phyloP scores from a whole-genome alignment of 208 protist genomes.

The Trichomonas gallinae region DNA sequence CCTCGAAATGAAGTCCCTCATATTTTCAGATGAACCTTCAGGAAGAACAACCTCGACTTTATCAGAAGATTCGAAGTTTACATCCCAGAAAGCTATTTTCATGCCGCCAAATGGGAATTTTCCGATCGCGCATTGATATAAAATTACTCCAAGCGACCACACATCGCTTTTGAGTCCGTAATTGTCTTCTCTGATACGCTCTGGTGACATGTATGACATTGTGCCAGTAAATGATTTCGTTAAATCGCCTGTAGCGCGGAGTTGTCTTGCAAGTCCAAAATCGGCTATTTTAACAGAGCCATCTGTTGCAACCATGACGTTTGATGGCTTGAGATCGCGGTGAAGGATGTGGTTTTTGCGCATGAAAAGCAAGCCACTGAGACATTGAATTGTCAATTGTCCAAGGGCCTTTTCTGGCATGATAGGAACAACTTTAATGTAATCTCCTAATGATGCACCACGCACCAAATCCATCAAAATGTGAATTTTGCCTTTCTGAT shows the following conservation, averaged over 20 bases:
- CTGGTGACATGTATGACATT: not conserved
- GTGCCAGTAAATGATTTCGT: not conserved
- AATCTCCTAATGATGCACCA: not conserved
- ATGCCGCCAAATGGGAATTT: not conserved
- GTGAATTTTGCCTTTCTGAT: not conserved
- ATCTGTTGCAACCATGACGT: not conserved
- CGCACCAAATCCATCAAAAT: not conserved
- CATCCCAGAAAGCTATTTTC: not conserved
- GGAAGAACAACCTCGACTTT: not conserved
- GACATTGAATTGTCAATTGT: not conserved
- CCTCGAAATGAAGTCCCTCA: not conserved
- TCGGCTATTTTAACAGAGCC: constrained; percentile 18
- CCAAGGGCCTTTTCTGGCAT: not conserved
- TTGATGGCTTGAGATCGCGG: not conserved
- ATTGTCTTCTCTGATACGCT: not conserved
- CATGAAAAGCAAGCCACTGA: not conserved
- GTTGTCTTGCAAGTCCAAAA: constrained; percentile 1
- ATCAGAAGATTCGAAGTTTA: not conserved
- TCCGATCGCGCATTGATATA: not conserved
- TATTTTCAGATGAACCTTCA: not conserved
- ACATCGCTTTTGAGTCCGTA: not conserved
- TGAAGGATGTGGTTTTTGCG: not conserved
- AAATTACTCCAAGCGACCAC: not conserved
- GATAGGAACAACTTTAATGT: not conserved
- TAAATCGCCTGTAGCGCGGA: not conserved